Conservation (phyloP, 305 asterid species). For the Fraxinus latifolia region DNA sequence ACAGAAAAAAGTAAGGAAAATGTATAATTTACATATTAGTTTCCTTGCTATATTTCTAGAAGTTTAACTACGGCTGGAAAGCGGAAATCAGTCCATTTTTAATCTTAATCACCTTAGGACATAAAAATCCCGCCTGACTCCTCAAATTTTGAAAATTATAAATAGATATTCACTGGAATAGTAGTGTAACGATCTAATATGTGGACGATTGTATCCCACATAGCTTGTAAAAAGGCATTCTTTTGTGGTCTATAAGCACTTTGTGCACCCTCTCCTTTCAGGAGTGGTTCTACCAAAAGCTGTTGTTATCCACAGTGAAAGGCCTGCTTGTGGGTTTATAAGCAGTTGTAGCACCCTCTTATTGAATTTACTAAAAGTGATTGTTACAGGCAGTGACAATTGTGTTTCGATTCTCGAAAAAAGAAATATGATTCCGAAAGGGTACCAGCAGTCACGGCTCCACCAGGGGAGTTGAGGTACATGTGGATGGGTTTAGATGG, state of each 20-base stretch:
- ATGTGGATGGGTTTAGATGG: slow-evolving; percentile 87
- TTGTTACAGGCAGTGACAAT: background rate
- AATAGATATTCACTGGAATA: background rate
- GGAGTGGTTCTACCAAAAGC: background rate
- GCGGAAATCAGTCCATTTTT: background rate
- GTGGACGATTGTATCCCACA: background rate
- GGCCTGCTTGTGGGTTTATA: background rate
- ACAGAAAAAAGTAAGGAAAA: background rate
- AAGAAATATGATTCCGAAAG: background rate
- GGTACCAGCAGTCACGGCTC: slow-evolving; percentile 85
- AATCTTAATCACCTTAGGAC: background rate
- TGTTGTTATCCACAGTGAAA: background rate
- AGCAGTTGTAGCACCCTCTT: background rate
- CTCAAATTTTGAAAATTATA: background rate
- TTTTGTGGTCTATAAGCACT: background rate
- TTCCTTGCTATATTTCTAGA: background rate
- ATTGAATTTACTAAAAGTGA: background rate
- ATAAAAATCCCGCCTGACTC: background rate
- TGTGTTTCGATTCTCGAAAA: background rate
- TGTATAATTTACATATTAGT: background rate
- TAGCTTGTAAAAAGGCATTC: background rate
- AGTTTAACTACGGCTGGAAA: background rate
- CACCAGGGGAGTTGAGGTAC: slow-evolving; percentile 96
- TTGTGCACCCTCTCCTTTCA: background rate
- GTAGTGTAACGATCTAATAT: background rate